Evolutionary conservation across 2,329 filamentous ascomycete species (phyloP).

Genomic region (Mycosphaerella arachidis): DNA sequence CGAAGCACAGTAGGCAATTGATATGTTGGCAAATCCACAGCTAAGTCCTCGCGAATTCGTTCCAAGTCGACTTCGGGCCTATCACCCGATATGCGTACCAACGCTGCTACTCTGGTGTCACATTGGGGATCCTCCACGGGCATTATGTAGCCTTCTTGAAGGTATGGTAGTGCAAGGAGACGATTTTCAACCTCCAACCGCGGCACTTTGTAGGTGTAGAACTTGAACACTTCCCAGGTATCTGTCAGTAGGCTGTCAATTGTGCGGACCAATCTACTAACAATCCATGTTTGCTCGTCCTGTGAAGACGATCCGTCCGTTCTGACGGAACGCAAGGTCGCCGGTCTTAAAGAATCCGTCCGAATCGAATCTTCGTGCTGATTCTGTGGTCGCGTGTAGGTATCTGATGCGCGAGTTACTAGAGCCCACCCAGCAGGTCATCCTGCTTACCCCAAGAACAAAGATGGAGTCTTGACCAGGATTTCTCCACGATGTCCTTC

Average conservation of each 20-base stretch:
- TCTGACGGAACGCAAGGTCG: neutral
- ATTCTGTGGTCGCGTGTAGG: neutral
- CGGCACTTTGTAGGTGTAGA: constrained; percentile 3
- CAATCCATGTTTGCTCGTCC: constrained; percentile 4
- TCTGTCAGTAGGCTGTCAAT: neutral
- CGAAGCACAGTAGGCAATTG: constrained; percentile 3
- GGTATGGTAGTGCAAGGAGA: constrained; percentile 1
- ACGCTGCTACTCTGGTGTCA: constrained; percentile 2
- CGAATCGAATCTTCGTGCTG: constrained; percentile 1
- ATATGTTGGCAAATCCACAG: neutral
- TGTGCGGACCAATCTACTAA: neutral
- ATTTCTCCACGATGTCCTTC: neutral
- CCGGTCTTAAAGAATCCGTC: constrained; percentile 1
- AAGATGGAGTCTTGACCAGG: constrained; percentile 1
- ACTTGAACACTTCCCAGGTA: constrained; percentile 2
- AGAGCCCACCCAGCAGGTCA: too few species aligned
- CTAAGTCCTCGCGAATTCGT: neutral
- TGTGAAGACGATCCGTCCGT: constrained; percentile 1
- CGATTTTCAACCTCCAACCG: constrained; percentile 1
- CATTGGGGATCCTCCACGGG: constrained; percentile 1
- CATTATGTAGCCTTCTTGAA: constrained; percentile 1
- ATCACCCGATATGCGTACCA: neutral
- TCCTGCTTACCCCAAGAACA: neutral
- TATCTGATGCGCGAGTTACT: neutral
- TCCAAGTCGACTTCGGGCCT: neutral